phyloP scores from a whole-genome alignment of 768 basidiomycete species.

The Trametes cubensis region DNA sequence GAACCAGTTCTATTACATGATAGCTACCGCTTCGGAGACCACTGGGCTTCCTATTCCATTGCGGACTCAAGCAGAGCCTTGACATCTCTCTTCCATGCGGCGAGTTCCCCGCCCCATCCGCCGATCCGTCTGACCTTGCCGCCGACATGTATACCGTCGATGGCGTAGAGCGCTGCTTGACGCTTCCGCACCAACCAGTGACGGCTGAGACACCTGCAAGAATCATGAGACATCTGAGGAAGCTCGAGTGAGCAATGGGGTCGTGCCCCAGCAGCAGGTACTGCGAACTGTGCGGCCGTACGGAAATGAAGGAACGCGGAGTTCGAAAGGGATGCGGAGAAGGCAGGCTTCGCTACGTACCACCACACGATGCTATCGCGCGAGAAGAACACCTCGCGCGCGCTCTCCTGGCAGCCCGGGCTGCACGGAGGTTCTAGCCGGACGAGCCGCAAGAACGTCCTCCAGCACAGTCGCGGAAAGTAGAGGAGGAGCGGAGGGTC shows the following conservation, averaged over 20 bases:
- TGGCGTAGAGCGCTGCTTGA: conserved; percentile 13
- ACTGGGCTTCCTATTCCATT: background rate
- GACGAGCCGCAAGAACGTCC: conserved; percentile 50
- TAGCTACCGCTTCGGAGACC: background rate
- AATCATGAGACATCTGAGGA: background rate
- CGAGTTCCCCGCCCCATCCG: conserved; percentile 31
- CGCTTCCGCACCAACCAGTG: conserved; percentile 24
- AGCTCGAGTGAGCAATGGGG: background rate
- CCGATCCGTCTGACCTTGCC: conserved; percentile 25
- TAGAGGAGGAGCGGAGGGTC: conserved; percentile 66
- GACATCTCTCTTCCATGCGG: conserved; percentile 25
- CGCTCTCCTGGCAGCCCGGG: conserved; percentile 35
- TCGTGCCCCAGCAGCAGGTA: background rate
- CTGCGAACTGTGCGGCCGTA: background rate
- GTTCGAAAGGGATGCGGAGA: background rate
- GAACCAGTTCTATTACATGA: background rate
- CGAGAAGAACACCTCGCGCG: conserved; percentile 31
- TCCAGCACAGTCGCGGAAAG: conserved; percentile 57
- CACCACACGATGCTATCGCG: conserved; percentile 38
- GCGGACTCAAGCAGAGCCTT: conserved; percentile 15
- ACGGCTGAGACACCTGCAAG: conserved; percentile 19
- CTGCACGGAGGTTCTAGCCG: conserved; percentile 31
- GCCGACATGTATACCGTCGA: conserved; percentile 31
- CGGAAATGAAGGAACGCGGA: conserved; percentile 5
- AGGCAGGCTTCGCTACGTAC: conserved; percentile 16